Base-by-base conservation (phyloP, 2,329 filamentous ascomycete species). In the Akanthomyces dipterigenus region DNA sequence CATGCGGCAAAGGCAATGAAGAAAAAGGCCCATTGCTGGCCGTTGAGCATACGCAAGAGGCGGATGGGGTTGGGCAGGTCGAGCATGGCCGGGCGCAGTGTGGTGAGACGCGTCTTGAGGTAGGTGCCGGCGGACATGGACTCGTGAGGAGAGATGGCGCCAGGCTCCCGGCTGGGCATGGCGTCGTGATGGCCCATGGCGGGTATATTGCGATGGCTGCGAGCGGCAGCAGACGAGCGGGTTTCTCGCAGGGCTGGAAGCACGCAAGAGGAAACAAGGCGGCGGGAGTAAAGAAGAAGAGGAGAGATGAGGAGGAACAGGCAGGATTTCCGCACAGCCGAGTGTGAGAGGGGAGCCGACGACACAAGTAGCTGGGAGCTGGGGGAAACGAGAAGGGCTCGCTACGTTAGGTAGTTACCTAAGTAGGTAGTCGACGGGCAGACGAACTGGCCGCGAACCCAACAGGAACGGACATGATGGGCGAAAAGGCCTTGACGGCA, bases 31-130 rank as follows among this genome's bases (percentile, higher is more conserved):
- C 82, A 85, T 49, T 84, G 80, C 42, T 75, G 77, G 36, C 71
- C 69, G 61, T 72, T 79, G 60, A 85, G 71, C 76, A 79, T 79
- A 34, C 74, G 71, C 18, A 85, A 43, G 26, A 83, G 70, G 31
- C 69, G 74, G 63, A 82, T 73, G 0, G 82, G 83, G 65, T 84
- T 88, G 54, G 78, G 77, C 28, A 82, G 72, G 57, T 78, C 78
- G 49, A 76, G 70, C 77, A 85, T 81, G 2, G 81, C 81, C 42
- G 85, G 85, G 70, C 81, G 84, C 58, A 88, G 77, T 18, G 80
- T 77, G 12, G 77, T 76, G 66, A 87, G 64, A 60, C 85, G 82
- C 63, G 84, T 83, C n/a, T 68, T 68, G 22, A 79, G 55, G 69
- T 84, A 85, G 51, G 73, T 68, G 26, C 75, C 67, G 1, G 68